Base-by-base conservation (phyloP, 2,329 filamentous ascomycete genomes). In the Ascochyta clinopodiicola region DNA sequence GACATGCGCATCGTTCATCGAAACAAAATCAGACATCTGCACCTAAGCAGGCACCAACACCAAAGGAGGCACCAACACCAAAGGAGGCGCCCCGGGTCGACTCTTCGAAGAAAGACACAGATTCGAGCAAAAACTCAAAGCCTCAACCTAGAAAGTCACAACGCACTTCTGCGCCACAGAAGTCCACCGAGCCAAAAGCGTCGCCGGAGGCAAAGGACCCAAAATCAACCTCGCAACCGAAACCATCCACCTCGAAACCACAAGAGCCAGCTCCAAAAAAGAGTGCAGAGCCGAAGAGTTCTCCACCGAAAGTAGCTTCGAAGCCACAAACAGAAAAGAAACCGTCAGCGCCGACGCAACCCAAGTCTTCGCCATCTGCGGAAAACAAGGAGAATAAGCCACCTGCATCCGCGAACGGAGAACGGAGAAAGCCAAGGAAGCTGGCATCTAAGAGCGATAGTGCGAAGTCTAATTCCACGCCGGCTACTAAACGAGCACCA, bases 381-480 rank as follows among this genome's bases (percentile, higher is more conserved):
- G 51, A 56, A 0, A 60, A 50, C 6, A 65, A 66, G 22, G 62
- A 69, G 42, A 66, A 63, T 10, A 64, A 59, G 12, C 4, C 55
- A 1, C 31, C 64, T 29, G 36, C 50, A n/a, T 36, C 56, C 1
- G n/a, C 57, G 12, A 49, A 60, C 6, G 44, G 40, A 15, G 57
- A 60, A 24, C 57, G 53, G 27, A 61, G 56, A 24, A 72, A 70
- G 48, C 70, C 69, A 1, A 67, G 68, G 22, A 73, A 73, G 31
- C 21, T 73, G 35, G 51, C 52, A 9, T 31, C 61, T 3, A 68
- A 62, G 38, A 55, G 50, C 32, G 50, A 48, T 9, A 57, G 40
- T 43, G 40, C 52, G 12, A 44, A 56, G 10, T 36, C 63, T 6
- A 55, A 12, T 36, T 37, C 36, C 27, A 37, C 38, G 17, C 22